Percentiles rank a stretch among this genome's conserved stretches.
Conservation (phyloP, 441 rosid genomes). For the Aquilaria agallochum region DNA sequence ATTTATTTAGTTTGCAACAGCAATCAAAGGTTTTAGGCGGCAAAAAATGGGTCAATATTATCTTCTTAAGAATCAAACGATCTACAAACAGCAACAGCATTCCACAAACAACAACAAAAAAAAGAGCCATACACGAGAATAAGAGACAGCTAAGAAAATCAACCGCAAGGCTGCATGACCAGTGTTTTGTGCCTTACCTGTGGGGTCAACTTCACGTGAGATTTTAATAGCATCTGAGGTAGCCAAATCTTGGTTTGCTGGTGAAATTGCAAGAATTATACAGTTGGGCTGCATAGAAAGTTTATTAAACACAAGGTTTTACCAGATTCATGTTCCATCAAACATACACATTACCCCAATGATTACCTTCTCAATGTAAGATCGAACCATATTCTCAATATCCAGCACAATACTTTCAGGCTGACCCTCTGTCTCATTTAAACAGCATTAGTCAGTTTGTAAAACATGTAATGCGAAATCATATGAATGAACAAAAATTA, state of each 20-base stretch:
- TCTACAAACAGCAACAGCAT: too few relatives aligned
- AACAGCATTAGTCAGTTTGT: neutral
- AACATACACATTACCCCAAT: neutral
- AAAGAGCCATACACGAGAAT: neutral
- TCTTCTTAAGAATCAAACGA: too few relatives aligned
- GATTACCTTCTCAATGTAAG: constrained; percentile 92
- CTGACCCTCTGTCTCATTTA: constrained; percentile 75
- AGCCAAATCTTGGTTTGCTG: constrained; percentile 99
- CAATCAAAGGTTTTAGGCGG: too few relatives aligned
- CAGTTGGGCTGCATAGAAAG: constrained; percentile 74
- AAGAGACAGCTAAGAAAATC: neutral
- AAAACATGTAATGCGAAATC: constrained; percentile 1
- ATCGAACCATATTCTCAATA: constrained; percentile 94
- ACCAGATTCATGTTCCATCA: too few relatives aligned
- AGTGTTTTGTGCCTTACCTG: constrained; percentile 41
- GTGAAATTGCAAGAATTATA: constrained; percentile 94
- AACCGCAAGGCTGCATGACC: neutral
- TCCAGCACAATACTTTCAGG: constrained; percentile 89
- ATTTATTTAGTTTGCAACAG: too few relatives aligned
- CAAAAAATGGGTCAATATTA: too few relatives aligned
- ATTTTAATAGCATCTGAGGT: constrained; percentile 97
- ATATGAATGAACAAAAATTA: constrained; percentile 5
- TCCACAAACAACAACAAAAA: neutral
- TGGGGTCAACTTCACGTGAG: constrained; percentile 94
- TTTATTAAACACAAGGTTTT: constrained; percentile 15